Evolutionary conservation across 257 asterid genomes (phyloP), one percentile per base, ranked within the genome.

Genomic region (Dorcoceras hygrometricum): DNA sequence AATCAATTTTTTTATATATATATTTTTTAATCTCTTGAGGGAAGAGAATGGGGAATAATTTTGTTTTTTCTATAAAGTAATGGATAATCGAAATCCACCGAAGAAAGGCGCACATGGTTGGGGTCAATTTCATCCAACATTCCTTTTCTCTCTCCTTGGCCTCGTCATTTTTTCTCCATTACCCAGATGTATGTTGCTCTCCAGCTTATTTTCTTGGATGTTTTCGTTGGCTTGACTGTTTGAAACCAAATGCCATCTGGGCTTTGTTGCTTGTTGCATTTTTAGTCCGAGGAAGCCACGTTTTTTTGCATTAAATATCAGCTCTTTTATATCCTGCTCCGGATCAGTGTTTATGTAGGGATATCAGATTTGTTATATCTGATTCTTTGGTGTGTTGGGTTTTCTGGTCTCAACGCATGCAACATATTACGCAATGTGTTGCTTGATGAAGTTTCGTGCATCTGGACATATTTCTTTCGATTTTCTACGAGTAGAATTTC

Each of bases 301-400:
- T 46, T 16, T 46, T 16, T 16, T 16, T 46, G 53, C 53, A 12
- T 39, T 46, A 16, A 5, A 4, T 46, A 46, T 46, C 20, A 46
- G 22, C 53, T 16, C 20, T 16, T 39, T 16, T 16, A 19, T 46
- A 0, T 46, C 16, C 20, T 46, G 20, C 53, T 46, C 53, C 53
- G 53, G 16, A 46, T 46, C 6, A 46, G 8, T 46, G 20, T 46
- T 46, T 46, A 16, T 4, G 19, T 16, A 69, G 48, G 62, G 18
- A 19, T 55, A 48, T 16, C 7, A 69, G 63, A 56, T 74, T 73
- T 57, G 22, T 69, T 7, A 53, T n/a, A 27, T 63, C 61, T 16
- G 63, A 68, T 68, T 67, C 53, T 65, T 10, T 18, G 16, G 64
- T 63, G 10, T 53, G 25, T 26, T 67, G 76, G 70, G 79, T 12